phyloP scores from a whole-genome alignment of 495 filamentous ascomycete genomes.

The Xylaria flabelliformis region DNA sequence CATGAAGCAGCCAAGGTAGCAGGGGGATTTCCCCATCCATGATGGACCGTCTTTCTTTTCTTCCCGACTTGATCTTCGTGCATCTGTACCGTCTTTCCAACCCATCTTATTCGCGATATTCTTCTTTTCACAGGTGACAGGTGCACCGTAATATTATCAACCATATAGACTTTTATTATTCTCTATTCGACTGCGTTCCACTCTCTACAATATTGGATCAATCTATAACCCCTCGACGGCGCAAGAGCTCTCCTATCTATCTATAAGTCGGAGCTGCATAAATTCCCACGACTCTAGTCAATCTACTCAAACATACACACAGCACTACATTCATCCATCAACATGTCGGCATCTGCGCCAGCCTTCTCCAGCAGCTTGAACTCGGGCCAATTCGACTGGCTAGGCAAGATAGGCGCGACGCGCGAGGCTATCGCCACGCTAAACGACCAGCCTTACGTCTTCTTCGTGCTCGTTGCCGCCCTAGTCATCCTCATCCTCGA shows the following conservation, averaged over 20 bases:
- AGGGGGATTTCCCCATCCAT: slow-evolving; percentile 11
- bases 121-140: slow-evolving; percentile 39
- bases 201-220: slow-evolving; percentile 22
- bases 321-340: background rate
- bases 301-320: background rate
- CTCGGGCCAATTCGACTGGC: slow-evolving; percentile 56
- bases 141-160: slow-evolving; percentile 40
- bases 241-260: background rate
- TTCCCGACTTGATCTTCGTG: slow-evolving; percentile 26
- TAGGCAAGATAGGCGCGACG: slow-evolving; percentile 54
- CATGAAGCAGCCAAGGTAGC: slow-evolving; percentile 1
- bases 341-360: slow-evolving; percentile 17
- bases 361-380: slow-evolving; percentile 17
- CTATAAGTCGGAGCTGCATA: background rate
- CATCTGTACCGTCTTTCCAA: slow-evolving; percentile 9
- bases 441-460: slow-evolving; percentile 60
- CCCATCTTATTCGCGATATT: background rate
- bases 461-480: slow-evolving; percentile 56
- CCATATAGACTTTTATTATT: slow-evolving; percentile 20
- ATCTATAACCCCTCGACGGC: slow-evolving; percentile 17
- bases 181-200: background rate
- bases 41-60: slow-evolving; percentile 22
- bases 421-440: slow-evolving; percentile 56
- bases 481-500: slow-evolving; percentile 52
- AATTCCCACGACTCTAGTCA: background rate